Conservation (phyloP, 148 eudicot genomes). For the Bassia scoparia region DNA sequence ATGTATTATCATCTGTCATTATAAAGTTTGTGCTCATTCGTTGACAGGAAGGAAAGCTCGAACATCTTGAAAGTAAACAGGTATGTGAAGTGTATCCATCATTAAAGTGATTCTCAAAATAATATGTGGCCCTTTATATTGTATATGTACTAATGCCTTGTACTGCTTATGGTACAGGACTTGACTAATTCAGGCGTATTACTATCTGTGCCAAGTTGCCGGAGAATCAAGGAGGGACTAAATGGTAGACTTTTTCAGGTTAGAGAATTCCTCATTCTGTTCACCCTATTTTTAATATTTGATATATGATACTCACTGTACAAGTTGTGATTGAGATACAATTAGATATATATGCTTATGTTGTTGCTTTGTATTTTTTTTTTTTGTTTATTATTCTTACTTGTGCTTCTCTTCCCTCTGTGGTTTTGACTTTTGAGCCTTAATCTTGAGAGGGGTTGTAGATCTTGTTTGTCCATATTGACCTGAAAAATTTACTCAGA, state of each 20-base stretch:
- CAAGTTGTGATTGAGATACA: neutral
- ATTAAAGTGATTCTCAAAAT: neutral
- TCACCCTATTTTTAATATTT: neutral
- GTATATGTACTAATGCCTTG: no score
- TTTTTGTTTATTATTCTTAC: neutral
- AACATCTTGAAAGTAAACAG: slow-evolving; percentile 77
- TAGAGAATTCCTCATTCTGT: slow-evolving; percentile 9
- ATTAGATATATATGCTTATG: no score
- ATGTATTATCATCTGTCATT: neutral
- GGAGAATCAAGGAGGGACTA: slow-evolving; percentile 61
- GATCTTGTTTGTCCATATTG: neutral
- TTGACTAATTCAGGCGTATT: slow-evolving; percentile 77
- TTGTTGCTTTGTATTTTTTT: neutral
- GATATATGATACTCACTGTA: neutral
- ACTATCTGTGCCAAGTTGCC: slow-evolving; percentile 80
- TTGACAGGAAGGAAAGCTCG: slow-evolving; percentile 84
- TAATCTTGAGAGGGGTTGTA: neutral
- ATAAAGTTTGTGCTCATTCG: slow-evolving; percentile 12
- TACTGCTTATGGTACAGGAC: slow-evolving; percentile 44
- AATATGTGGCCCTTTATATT: neutral
- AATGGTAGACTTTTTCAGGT: slow-evolving; percentile 53
- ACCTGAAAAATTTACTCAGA: neutral
- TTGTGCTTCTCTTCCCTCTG: neutral
- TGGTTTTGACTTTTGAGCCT: neutral
- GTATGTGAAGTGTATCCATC: slow-evolving; percentile 36